Conservation (phyloP, 2,329 filamentous ascomycete species). For the Ceratocystis diversiconidia region DNA sequence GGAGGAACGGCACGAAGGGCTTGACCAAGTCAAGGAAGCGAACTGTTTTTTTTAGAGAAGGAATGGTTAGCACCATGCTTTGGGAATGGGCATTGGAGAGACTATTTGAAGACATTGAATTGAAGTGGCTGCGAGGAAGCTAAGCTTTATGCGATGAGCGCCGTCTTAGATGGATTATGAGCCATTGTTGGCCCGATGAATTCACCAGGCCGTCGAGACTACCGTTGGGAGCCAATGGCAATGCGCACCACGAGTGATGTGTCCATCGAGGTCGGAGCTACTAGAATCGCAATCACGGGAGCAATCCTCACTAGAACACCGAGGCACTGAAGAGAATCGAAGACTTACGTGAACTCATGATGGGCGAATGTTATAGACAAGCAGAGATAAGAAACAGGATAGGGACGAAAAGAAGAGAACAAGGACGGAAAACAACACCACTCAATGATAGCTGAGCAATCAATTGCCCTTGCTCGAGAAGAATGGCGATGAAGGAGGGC, state of each 20-base stretch:
- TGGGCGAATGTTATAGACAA: constrained; percentile 26
- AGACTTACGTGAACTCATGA: constrained; percentile 43
- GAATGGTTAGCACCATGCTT: constrained; percentile 6
- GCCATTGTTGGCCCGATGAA: not conserved
- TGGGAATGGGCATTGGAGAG: not conserved
- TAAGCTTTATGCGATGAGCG: not conserved
- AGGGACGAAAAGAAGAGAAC: constrained; percentile 24
- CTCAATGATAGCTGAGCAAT: constrained; percentile 16
- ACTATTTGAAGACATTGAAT: not conserved
- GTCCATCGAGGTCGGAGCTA: not conserved
- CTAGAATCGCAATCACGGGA: not conserved
- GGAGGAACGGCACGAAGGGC: constrained; percentile 97
- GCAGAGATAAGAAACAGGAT: constrained; percentile 24
- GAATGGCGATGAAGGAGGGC: constrained; percentile 12
- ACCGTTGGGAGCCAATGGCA: not conserved
- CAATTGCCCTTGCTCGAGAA: constrained; percentile 18
- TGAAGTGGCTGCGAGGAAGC: not conserved
- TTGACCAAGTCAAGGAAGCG: constrained; percentile 99
- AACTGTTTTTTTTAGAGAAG: constrained; percentile 41
- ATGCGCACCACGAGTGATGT: not conserved
- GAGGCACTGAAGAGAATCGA: not conserved
- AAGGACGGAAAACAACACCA: constrained; percentile 22
- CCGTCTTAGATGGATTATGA: not conserved
- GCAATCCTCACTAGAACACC: not conserved
- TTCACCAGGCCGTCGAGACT: not conserved